Percentiles rank a stretch among this genome's conserved stretches.
Conservation (phyloP, 305 asterid species). For the Andrographis paniculata region DNA sequence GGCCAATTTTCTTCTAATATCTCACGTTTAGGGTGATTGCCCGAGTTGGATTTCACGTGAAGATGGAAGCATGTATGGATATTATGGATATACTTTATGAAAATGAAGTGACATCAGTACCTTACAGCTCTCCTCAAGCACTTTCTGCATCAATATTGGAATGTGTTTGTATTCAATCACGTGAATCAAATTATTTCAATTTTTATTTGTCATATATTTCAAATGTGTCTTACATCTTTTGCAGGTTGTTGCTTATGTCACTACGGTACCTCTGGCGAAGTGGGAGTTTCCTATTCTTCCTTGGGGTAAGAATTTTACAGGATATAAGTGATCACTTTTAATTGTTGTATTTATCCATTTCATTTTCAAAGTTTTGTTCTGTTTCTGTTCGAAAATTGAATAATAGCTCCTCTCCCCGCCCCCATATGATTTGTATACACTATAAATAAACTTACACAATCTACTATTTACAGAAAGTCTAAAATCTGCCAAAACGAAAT, state of each 20-base stretch:
- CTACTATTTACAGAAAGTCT: no score
- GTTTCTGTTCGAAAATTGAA: no score
- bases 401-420: no score
- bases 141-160: constrained; percentile 71
- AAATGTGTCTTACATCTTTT: constrained; percentile 11
- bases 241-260: constrained; percentile 63
- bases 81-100: constrained; percentile 83
- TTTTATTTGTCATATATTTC: constrained; percentile 6
- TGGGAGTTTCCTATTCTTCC: constrained; percentile 85
- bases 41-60: constrained; percentile 45
- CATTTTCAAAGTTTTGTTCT: no score
- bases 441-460: no score
- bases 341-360: no score
- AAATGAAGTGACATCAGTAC: constrained; percentile 45
- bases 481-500: no score
- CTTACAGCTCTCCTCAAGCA: constrained; percentile 42
- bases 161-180: constrained; percentile 19
- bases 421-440: no score
- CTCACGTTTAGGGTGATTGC: constrained; percentile 37
- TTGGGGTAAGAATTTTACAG: constrained; percentile 51
- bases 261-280: constrained; percentile 58
- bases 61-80: constrained; percentile 61
- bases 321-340: not conserved
- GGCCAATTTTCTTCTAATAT: not conserved
- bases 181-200: constrained; percentile 6